Base-by-base conservation (phyloP, 2,329 filamentous ascomycete genomes). In the Aureobasidium zeae region DNA sequence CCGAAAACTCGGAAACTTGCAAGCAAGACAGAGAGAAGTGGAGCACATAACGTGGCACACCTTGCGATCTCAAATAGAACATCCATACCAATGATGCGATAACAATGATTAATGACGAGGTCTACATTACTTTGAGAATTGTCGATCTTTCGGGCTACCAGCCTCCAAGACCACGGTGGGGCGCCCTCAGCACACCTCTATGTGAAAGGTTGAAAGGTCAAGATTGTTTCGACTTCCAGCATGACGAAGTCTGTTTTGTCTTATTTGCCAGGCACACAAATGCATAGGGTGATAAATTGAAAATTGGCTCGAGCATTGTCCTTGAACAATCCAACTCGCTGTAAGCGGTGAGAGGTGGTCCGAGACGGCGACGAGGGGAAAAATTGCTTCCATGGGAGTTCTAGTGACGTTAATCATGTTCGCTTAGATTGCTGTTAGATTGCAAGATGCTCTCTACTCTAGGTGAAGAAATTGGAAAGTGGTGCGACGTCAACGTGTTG, bases 351-450 rank as follows among this genome's bases (percentile, higher is more conserved):
- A 13, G 30, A 33, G 21, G 16, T 34, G 11, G n/a, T 12, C 26
- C n/a, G n/a, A n/a, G n/a, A n/a, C n/a, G 25, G 19, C 19, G 20
- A 11, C 6, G 22, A 16, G 30, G n/a, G 7, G n/a, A 26, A 34
- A 34, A 24, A 34, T 26, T 34, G 8, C 30, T 43, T 43, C 39
- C 16, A 43, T 28, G 16, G 34, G 34, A 43, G 21, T 43, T 43
- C 39, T 43, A 43, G 9, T 33, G 37, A 16, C 22, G 16, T 43
- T 34, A 42, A 42, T 42, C 38, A 32, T n/a, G n/a, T 32, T 42
- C 39, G 39, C 39, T 34, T 34, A 28, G 39, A 34, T 22, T 16
- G 4, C 26, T 28, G 8, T 33, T 43, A 43, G 39, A 43, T 33
- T 42, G 39, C n/a, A 43, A 28, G 34, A 28, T 43, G 39, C 39